phyloP scores from a whole-genome alignment of 179 eudicot genomes.

The Drosera spatulata region DNA sequence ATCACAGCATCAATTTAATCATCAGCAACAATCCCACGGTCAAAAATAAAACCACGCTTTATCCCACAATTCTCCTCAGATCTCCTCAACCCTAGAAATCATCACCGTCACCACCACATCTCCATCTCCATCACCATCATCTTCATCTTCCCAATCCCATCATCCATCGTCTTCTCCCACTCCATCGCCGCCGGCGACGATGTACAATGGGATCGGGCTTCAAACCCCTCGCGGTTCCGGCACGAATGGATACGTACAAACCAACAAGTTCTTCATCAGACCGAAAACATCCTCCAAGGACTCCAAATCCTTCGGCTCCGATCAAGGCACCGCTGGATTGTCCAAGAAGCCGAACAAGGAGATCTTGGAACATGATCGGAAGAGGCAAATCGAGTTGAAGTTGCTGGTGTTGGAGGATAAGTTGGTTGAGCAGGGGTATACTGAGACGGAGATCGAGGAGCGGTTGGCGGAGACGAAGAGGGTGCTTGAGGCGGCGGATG shows the following conservation, averaged over 20 bases:
- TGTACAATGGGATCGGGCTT: slow-evolving; percentile 95
- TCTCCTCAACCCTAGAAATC: too few relatives aligned
- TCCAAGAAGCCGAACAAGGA: slow-evolving; percentile 62
- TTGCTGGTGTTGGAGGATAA: slow-evolving; percentile 69
- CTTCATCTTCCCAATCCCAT: too few relatives aligned
- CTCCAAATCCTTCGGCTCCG: slow-evolving; percentile 45
- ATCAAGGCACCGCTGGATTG: slow-evolving; percentile 73
- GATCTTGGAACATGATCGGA: slow-evolving; percentile 88
- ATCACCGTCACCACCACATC: too few relatives aligned
- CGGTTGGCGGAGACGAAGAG: slow-evolving; percentile 54
- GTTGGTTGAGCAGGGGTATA: slow-evolving; percentile 73
- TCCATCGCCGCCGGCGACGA: slow-evolving; percentile 6
- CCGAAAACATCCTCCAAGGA: slow-evolving; percentile 35
- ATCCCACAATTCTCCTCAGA: too few relatives aligned
- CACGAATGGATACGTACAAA: slow-evolving; percentile 82
- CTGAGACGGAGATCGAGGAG: slow-evolving; percentile 58
- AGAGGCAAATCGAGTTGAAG: slow-evolving; percentile 89
- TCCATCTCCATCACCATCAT: too few relatives aligned
- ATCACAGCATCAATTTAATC: too few relatives aligned
- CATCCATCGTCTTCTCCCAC: too few relatives aligned
- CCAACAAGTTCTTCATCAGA: slow-evolving; percentile 71
- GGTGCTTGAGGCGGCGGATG: slow-evolving; percentile 49
- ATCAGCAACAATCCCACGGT: too few relatives aligned
- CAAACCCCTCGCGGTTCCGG: slow-evolving; percentile 96
- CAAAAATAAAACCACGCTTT: too few relatives aligned